phyloP scores from a whole-genome alignment of 2,329 filamentous ascomycete genomes.

The Colletotrichum aenigma region DNA sequence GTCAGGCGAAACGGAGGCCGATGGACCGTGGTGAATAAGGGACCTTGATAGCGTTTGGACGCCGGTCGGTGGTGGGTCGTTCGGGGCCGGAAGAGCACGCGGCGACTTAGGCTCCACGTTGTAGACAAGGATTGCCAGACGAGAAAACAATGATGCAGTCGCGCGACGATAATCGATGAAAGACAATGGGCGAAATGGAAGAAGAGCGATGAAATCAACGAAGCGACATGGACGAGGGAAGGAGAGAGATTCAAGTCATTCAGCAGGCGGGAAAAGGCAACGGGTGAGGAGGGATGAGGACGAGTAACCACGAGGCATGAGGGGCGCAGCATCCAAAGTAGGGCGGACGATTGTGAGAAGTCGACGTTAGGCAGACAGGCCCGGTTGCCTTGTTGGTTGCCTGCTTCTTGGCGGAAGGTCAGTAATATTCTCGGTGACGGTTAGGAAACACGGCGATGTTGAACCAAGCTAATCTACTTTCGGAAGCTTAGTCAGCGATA shows the following conservation, averaged over 20 bases:
- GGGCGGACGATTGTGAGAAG: neutral
- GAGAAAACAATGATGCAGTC: neutral
- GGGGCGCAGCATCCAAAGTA: neutral
- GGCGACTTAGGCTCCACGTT: neutral
- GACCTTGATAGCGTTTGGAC: neutral
- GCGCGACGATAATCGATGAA: neutral
- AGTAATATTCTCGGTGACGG: neutral
- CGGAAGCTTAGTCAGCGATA: neutral
- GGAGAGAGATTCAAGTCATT: neutral
- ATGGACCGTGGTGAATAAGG: neutral
- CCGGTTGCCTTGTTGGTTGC: neutral
- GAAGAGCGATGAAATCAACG: neutral
- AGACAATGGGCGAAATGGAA: neutral
- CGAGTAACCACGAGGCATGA: neutral
- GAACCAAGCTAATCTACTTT: neutral
- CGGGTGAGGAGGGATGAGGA: neutral
- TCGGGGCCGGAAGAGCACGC: conserved; percentile 3
- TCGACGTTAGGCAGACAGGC: neutral
- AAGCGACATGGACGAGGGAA: neutral
- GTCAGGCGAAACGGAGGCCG: neutral
- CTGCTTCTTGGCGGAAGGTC: neutral
- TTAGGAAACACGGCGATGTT: neutral
- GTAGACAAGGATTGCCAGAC: neutral
- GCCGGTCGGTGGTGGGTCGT: conserved; percentile 16
- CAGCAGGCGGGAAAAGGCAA: neutral